Base-by-base conservation (phyloP, 352 stramenopile genomes). In the Phytophthora tentaculata region DNA sequence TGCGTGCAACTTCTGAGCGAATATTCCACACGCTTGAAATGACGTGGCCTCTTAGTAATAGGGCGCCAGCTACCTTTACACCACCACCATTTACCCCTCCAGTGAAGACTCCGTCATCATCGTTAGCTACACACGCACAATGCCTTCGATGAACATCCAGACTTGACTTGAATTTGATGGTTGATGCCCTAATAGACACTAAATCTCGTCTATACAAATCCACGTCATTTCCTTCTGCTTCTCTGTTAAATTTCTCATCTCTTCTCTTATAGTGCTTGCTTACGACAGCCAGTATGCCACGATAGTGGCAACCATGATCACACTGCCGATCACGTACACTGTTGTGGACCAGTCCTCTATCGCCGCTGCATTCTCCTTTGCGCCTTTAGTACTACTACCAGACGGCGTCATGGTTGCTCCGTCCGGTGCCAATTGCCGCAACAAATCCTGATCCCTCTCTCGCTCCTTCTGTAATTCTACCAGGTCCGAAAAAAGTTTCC, bases 401-500 rank as follows among this genome's bases (percentile, higher is more conserved):
- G 60, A 71, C 22, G 61, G 51, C 16, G 61, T 44, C 16, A 61
- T 26, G 5, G 19, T 29, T 13, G 47, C 64, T 16, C 47, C 64
- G 3, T 20, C 51, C 16, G 69, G 49, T 13, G 61, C 45, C 19
- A 83, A 59, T 61, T 83, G 74, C 26, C 64, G 66, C 26, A 79
- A 53, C 14, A 82, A 74, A 32, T 77, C 73, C 39, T 83, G 65
- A 26, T 87, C 79, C 24, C 80, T 76, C 23, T 86, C 73, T 17
- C 79, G 79, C 47, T 86, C 56, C 39, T 84, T 71, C 48, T 96
- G 80, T 44, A 96, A 67, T 47, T 86, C 82, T 32, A 97, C 89
- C 14, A 97, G 79, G 22, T 98, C 86, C 0, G 93, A 91, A 54
- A 98, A 98, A 7, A 97, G 67, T 69, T 91, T 88, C 49, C 87